Evolutionary conservation across 805 yeast genomes (phyloP).

Genomic region (Cyberlindnera mississippiensis): DNA sequence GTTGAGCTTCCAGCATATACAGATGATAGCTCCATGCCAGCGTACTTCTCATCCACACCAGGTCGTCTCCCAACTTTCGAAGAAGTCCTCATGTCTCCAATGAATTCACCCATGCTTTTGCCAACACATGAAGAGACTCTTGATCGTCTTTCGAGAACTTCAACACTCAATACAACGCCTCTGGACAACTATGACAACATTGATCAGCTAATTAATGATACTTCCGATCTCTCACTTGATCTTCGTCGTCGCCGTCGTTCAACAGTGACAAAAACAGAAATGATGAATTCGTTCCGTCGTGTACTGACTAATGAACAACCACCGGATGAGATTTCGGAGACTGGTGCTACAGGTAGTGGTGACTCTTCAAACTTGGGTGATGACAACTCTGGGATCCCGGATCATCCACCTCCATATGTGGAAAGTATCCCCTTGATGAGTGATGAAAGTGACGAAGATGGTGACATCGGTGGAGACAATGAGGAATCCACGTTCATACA

Average conservation of each 20-base stretch:
- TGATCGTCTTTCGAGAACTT: constrained; percentile 18
- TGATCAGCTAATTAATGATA: constrained; percentile 21
- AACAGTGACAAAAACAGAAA: background rate
- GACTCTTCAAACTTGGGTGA: constrained; percentile 2
- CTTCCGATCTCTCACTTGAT: constrained; percentile 1
- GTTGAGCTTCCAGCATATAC: constrained; percentile 37
- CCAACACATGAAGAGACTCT: constrained; percentile 21
- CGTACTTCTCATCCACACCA: constrained; percentile 7
- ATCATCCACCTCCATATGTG: constrained; percentile 35
- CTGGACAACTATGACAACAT: constrained; percentile 15
- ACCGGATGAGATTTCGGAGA: constrained; percentile 1
- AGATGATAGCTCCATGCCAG: background rate
- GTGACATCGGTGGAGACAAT: constrained; percentile 3
- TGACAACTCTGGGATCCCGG: constrained; percentile 6
- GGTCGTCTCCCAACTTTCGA: constrained; percentile 57
- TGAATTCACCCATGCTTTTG: constrained; percentile 25
- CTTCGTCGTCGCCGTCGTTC: background rate
- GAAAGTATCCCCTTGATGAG: constrained; percentile 26
- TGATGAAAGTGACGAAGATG: constrained; percentile 17
- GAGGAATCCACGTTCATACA: constrained; percentile 5
- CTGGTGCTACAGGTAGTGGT: background rate
- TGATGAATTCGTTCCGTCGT: too few species aligned
- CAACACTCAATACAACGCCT: constrained; percentile 11
- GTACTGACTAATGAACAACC: background rate
- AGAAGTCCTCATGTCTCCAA: constrained; percentile 52